Percentiles rank a stretch among this genome's conserved stretches.
Evolutionary conservation across 345 rosid species (phyloP).

Genomic region (Murraya paniculata): DNA sequence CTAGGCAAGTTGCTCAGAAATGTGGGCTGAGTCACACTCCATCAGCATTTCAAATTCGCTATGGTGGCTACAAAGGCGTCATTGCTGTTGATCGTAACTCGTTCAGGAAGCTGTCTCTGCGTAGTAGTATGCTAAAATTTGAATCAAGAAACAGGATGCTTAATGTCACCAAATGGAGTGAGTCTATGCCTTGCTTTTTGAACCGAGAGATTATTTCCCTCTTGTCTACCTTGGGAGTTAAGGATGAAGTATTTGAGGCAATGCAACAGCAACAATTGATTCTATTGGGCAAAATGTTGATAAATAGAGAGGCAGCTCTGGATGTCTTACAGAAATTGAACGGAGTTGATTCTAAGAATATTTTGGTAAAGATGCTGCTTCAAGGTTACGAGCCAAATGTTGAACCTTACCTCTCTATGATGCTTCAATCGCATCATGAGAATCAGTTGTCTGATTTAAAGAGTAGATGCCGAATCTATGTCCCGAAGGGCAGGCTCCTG

Average conservation of each 20-base stretch:
- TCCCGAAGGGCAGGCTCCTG: conserved; percentile 77
- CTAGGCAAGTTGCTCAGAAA: conserved; percentile 68
- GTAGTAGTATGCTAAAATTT: conserved; percentile 79
- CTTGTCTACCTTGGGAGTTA: conserved; percentile 73
- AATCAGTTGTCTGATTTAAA: conserved; percentile 61
- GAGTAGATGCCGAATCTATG: conserved; percentile 70
- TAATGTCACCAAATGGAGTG: conserved; percentile 81
- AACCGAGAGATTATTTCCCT: conserved; percentile 85
- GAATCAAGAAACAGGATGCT: conserved; percentile 85
- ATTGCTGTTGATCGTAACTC: conserved; percentile 78
- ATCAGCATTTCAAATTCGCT: conserved; percentile 94
- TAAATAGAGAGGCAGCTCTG: conserved; percentile 60
- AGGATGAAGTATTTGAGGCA: conserved; percentile 60
- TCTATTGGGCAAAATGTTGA: conserved; percentile 63
- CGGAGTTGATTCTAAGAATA: conserved; percentile 48
- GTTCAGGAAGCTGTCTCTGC: conserved; percentile 74
- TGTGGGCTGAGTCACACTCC: conserved; percentile 74
- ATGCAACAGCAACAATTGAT: conserved; percentile 65
- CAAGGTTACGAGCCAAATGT: conserved; percentile 68
- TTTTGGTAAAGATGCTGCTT: conserved; percentile 66
- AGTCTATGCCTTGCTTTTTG: conserved; percentile 83
- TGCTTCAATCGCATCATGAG: conserved; percentile 77
- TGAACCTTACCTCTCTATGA: conserved; percentile 85
- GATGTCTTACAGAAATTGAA: conserved; percentile 59
- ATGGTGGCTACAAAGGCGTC: conserved; percentile 95